Base-by-base conservation (phyloP, 257 asterid species). In the Gentiana dahurica region DNA sequence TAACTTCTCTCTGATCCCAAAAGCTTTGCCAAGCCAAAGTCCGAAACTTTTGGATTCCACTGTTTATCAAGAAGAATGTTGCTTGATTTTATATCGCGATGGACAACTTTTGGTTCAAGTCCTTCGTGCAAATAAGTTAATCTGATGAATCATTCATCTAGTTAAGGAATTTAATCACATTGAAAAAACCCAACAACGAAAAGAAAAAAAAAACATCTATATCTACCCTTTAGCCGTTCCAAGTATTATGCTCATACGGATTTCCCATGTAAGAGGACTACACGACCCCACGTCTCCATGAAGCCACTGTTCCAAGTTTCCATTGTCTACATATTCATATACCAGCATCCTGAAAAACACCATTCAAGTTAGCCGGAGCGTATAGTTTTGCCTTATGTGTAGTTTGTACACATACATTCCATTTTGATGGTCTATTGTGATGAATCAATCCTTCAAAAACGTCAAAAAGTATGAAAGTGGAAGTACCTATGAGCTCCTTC, bases 231-330 rank as follows among this genome's bases (percentile, higher is more conserved):
- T 89, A 5, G 97, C 95, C 36, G 90, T 75, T 70, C 97, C 95
- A 4, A 89, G 87, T n/a, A 89, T 71, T 69, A 86, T 79, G 68
- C 83, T 77, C 94, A 86, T 89, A 6, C 97, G 84, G 70, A 81
- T 76, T 52, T 89, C 97, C 97, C 97, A 89, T 33, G 94, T 79
- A 46, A 89, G 87, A 67, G 97, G 97, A 68, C 95, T 89, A 53
- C 1, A 63, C 12, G 85, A 77, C 63, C 97, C 95, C 8, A 89
- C 92, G 65, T 89, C 97, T 41, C 97, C 97, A 71, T 89, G 95
- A 71, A 89, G 78, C 97, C 97, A 89, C 63, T 89, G 95, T 49
- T 86, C 97, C 71, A 89, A 75, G 68, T 89, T 89, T 35, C 97
- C 97, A 59, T 89, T 81, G 77, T 89, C 80, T 12, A 83, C 92